Evolutionary conservation across 2,329 filamentous ascomycete species (phyloP).

Genomic region (Scedosporium minutisporum): DNA sequence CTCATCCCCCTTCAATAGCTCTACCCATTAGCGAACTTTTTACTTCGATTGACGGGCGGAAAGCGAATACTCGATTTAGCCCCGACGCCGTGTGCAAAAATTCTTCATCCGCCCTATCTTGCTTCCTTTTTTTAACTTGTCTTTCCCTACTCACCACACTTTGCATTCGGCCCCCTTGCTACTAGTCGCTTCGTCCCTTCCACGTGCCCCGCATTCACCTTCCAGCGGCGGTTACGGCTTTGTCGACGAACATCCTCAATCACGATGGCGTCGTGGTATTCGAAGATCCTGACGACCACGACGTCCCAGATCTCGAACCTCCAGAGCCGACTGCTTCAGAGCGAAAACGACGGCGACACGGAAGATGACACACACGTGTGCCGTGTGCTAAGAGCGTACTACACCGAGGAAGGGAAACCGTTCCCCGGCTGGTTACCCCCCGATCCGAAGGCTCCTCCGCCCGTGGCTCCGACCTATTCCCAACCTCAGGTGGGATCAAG

Average conservation of each 20-base stretch:
- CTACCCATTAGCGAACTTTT: background rate
- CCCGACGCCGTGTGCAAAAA: no score
- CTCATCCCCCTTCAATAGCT: background rate
- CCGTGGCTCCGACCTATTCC: slow-evolving; percentile 43
- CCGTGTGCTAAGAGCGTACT: slow-evolving; percentile 86
- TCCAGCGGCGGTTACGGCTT: background rate
- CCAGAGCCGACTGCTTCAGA: slow-evolving; percentile 58
- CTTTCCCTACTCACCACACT: background rate
- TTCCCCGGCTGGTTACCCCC: slow-evolving; percentile 83
- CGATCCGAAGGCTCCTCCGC: slow-evolving; percentile 64
- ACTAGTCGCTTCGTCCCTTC: background rate
- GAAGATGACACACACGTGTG: slow-evolving; percentile 93
- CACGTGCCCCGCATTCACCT: background rate
- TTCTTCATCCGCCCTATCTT: no score
- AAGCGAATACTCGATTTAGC: background rate
- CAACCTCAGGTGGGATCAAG: slow-evolving; percentile 41
- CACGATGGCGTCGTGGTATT: slow-evolving; percentile 73
- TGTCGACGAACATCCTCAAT: background rate
- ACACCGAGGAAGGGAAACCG: slow-evolving; percentile 73
- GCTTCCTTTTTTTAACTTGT: background rate
- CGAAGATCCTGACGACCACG: slow-evolving; percentile 57
- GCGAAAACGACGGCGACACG: slow-evolving; percentile 60
- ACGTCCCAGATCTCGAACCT: slow-evolving; percentile 56
- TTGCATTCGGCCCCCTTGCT: background rate
- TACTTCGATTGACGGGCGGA: background rate